phyloP scores from a whole-genome alignment of 129 eudicot genomes.

The Tanacetum coccineum region DNA sequence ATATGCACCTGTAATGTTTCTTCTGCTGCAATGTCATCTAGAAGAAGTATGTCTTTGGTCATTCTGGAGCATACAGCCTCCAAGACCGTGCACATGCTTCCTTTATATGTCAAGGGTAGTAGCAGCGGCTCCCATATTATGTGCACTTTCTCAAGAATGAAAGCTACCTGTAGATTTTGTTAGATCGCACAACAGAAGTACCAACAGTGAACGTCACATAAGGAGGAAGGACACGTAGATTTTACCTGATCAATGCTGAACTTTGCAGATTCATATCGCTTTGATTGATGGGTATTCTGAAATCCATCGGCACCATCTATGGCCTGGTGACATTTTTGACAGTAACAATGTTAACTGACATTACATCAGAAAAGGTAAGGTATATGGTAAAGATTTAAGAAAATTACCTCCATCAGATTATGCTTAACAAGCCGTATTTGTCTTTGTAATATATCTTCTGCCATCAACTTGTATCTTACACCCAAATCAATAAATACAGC shows the following conservation, averaged over 20 bases:
- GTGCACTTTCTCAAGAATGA: constrained; percentile 91
- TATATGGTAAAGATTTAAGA: background rate
- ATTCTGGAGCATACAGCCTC: constrained; percentile 77
- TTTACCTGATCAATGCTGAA: constrained; percentile 86
- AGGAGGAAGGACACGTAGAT: background rate
- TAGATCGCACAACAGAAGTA: background rate
- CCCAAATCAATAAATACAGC: constrained; percentile 89
- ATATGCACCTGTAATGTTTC: constrained; percentile 77
- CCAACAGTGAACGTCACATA: constrained; percentile 5
- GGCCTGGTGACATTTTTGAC: constrained; percentile 51
- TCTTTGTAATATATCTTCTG: constrained; percentile 80
- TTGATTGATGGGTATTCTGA: constrained; percentile 86
- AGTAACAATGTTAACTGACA: constrained; percentile 8
- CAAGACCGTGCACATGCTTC: constrained; percentile 58
- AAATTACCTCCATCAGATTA: constrained; percentile 70
- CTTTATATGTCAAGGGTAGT: constrained; percentile 62
- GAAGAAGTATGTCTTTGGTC: constrained; percentile 74
- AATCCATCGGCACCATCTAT: constrained; percentile 94
- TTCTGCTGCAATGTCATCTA: constrained; percentile 98
- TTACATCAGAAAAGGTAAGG: background rate
- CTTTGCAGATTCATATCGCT: constrained; percentile 76
- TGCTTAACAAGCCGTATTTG: constrained; percentile 66
- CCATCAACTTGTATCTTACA: constrained; percentile 77
- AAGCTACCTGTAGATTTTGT: constrained; percentile 57
- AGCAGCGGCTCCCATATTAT: constrained; percentile 89